phyloP scores from a whole-genome alignment of 1,139 yeast genomes.

The Candida buenavistaensis region DNA sequence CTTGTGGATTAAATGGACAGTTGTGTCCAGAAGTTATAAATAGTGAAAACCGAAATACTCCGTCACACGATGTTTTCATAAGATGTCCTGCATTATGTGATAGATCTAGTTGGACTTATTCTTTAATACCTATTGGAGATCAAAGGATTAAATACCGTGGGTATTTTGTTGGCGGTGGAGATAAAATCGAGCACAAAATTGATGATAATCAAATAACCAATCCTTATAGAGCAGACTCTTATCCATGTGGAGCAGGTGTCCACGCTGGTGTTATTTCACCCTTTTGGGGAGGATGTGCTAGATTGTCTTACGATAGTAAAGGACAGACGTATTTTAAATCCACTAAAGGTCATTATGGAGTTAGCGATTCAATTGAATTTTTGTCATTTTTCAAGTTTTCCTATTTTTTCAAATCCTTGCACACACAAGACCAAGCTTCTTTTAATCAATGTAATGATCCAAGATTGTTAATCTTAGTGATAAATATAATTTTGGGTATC shows the following conservation, averaged over 20 bases:
- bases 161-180: constrained; percentile 76
- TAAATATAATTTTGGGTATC: constrained; percentile 60
- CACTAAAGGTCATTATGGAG: constrained; percentile 47
- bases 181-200: constrained; percentile 14
- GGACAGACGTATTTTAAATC: constrained; percentile 49
- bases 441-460: constrained; percentile 65
- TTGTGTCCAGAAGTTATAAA: constrained; percentile 46
- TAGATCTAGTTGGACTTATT: constrained; percentile 72
- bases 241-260: constrained; percentile 85
- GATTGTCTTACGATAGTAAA: constrained; percentile 57
- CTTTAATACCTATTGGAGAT: constrained; percentile 75
- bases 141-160: constrained; percentile 68
- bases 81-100: constrained; percentile 91
- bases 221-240: constrained; percentile 88
- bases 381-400: constrained; percentile 76
- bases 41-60: constrained; percentile 2
- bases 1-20: constrained; percentile 72
- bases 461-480: constrained; percentile 52
- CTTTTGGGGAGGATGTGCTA: constrained; percentile 77
- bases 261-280: constrained; percentile 83
- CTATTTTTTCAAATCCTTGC: constrained; percentile 50
- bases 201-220: constrained; percentile 35
- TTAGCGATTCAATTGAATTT: constrained; percentile 60
- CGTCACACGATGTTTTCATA: constrained; percentile 50
- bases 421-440: constrained; percentile 18